phyloP scores from a whole-genome alignment of 495 filamentous ascomycete species.

The Trichoderma reesei region DNA sequence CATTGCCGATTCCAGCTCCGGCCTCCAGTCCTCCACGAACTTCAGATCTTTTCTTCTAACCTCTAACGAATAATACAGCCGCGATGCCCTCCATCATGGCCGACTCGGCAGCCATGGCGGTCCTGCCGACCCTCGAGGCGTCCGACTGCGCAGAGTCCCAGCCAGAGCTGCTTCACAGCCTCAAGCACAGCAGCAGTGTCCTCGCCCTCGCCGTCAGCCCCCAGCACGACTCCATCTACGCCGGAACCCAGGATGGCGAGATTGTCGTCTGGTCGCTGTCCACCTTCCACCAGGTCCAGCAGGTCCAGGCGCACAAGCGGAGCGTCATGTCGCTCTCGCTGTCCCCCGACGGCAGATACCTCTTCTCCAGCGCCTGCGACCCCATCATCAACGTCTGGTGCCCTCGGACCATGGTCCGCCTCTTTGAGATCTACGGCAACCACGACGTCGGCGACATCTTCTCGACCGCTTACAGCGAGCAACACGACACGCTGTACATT shows the following conservation, averaged over 20 bases:
- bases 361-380: constrained; percentile 91
- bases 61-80: background rate
- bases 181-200: constrained; percentile 63
- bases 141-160: background rate
- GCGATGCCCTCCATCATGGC: background rate
- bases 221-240: constrained; percentile 54
- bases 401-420: constrained; percentile 32
- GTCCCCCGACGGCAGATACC: constrained; percentile 58
- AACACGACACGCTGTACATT: constrained; percentile 73
- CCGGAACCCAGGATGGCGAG: constrained; percentile 85
- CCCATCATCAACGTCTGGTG: constrained; percentile 78
- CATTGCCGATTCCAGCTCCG: background rate
- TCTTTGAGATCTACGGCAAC: constrained; percentile 85
- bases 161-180: constrained; percentile 55
- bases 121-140: background rate
- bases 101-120: background rate
- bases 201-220: constrained; percentile 57
- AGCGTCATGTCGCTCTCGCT: constrained; percentile 81
- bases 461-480: constrained; percentile 74
- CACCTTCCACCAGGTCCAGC: constrained; percentile 67
- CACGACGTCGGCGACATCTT: constrained; percentile 97
- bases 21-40: background rate
- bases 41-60: background rate
- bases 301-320: constrained; percentile 76
- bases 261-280: constrained; percentile 84